A percentile compares a stretch with the other conserved stretches of the same genome.
Conservation (phyloP, 2,329 filamentous ascomycete genomes). For the Colletotrichum horii region DNA sequence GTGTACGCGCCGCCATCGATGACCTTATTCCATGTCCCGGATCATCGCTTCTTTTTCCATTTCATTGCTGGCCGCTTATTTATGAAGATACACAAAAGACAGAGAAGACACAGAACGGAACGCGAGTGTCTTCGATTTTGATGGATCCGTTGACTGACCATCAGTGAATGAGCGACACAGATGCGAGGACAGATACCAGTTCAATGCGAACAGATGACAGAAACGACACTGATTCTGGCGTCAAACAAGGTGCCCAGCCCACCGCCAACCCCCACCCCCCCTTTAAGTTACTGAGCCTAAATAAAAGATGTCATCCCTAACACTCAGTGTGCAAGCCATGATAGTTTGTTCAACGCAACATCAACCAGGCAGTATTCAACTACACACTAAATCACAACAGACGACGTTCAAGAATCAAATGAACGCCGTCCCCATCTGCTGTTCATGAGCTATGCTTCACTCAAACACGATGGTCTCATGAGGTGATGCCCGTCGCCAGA, state of each 20-base stretch:
- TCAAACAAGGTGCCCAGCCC: not conserved
- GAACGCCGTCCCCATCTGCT: not conserved
- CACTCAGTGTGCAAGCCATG: too few relatives aligned
- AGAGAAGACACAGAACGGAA: accelerated
- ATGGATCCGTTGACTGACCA: not conserved
- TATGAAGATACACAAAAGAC: accelerated
- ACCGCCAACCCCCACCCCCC: too few relatives aligned
- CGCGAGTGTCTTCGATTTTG: accelerated
- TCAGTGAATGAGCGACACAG: not conserved
- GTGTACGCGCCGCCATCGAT: not conserved
- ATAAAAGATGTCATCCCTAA: too few relatives aligned
- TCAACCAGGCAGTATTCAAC: not conserved
- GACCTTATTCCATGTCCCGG: not conserved
- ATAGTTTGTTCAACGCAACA: too few relatives aligned
- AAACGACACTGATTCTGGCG: not conserved
- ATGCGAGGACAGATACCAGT: not conserved
- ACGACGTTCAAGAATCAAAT: not conserved
- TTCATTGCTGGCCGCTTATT: not conserved
- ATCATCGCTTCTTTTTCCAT: accelerated
- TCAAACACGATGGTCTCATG: not conserved
- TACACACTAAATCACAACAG: not conserved
- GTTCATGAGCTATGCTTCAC: too few relatives aligned
- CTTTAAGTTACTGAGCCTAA: too few relatives aligned
- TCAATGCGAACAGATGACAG: not conserved
- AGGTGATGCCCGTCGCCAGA: not conserved